Conservation (phyloP, 495 filamentous ascomycete genomes). For the Neurospora sp. region DNA sequence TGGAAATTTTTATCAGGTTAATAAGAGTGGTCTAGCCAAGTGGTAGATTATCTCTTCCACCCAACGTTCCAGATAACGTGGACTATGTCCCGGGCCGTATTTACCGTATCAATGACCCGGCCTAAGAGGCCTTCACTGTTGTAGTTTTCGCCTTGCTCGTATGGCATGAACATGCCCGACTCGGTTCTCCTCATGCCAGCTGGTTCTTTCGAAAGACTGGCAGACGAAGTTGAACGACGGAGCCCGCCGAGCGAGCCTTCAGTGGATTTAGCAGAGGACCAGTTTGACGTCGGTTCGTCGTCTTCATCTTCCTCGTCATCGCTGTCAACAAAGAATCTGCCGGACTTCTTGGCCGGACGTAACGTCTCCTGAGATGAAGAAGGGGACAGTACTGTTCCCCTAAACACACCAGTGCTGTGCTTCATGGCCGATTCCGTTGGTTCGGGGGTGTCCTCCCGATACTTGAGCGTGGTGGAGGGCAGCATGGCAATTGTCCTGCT, state of each 20-base stretch:
- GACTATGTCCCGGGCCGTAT: conserved; percentile 90
- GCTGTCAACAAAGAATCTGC: conserved; percentile 51
- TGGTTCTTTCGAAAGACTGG: conserved; percentile 29
- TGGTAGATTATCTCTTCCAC: conserved; percentile 57
- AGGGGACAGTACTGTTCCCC: conserved; percentile 45
- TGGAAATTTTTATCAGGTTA: conserved; percentile 23
- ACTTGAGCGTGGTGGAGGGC: conserved; percentile 86
- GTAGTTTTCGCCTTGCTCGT: conserved; percentile 57
- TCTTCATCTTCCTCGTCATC: conserved; percentile 39
- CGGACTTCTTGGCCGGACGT: conserved; percentile 57
- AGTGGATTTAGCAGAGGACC: conserved; percentile 4
- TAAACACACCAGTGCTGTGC: conserved; percentile 36
- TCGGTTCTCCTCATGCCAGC: conserved; percentile 57
- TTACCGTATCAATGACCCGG: conserved; percentile 83
- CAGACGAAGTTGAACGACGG: conserved; percentile 25
- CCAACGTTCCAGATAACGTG: conserved; percentile 98
- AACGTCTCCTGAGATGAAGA: conserved; percentile 71
- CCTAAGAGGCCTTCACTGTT: conserved; percentile 55
- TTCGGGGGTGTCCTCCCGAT: conserved; percentile 69
- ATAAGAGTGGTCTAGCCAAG: conserved; percentile 19
- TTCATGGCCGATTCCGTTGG: conserved; percentile 48
- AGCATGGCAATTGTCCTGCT: conserved; percentile 90
- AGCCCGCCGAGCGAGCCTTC: conserved; percentile 13
- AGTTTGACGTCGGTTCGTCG: conserved; percentile 42
- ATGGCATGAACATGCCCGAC: conserved; percentile 81